Evolutionary conservation across 1,284 basidiomycete genomes (phyloP), one percentile per base, ranked within the genome.

Genomic region (Athelia sp.): DNA sequence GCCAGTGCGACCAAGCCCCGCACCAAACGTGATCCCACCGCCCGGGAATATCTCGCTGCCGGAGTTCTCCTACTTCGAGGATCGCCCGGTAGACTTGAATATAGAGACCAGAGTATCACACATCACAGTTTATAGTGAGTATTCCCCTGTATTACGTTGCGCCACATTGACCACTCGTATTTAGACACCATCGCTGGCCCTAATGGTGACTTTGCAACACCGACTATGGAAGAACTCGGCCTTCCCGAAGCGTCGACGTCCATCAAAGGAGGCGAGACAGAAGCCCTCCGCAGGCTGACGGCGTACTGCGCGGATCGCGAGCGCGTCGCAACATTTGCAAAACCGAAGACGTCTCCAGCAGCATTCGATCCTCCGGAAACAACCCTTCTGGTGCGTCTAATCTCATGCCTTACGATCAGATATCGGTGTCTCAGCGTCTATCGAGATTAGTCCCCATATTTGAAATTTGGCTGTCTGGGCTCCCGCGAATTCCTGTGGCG

Each of bases 401-500:
- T 6, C 13, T 29, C 26, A 13, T 29, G 26, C 4, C 6, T 29
- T 13, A 29, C n/a, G n/a, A 13, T 29, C 26, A 29, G 4, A 29
- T 29, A 6, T 29, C 26, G 4, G 4, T 13, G 4, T 29, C 26
- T 29, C 6, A 29, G 4, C 4, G 4, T 29, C 13, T 29, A 29
- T 29, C 26, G 26, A 29, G 26, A 29, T 4, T 13, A 29, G 26
- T 29, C 26, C 26, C 26, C 6, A 4, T 29, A 6, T 13, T 13
- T 71, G 71, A 77, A 78, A 52, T 78, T 79, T 52, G 76, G 76
- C 19, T 74, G 72, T 49, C 53, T 79, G 13, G 67, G 70, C 22
- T 61, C 73, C 2, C 54, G 72, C 21, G 66, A 67, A 49, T 64
- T 74, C 46, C 71, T 29, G 4, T 70, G 67, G 67, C 61, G 64